Evolutionary conservation across 2,329 filamentous ascomycete genomes (phyloP).

Genomic region (Xylariomycetidae sp.): DNA sequence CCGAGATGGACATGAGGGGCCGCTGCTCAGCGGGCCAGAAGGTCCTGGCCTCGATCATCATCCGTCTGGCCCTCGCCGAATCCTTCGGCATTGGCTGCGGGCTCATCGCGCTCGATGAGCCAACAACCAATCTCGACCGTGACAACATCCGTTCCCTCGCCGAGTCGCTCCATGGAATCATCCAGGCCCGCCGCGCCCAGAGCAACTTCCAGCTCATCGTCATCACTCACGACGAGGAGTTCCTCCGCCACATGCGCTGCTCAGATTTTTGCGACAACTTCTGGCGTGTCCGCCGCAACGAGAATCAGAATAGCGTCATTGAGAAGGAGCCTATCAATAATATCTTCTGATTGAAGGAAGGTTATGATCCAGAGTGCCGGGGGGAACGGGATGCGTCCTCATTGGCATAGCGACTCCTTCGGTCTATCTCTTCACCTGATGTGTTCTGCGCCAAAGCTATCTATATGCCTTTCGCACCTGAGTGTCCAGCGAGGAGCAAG

Average conservation of each 20-base stretch:
- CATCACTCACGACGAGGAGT: conserved; percentile 98
- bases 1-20: conserved; percentile 99
- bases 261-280: conserved; percentile 91
- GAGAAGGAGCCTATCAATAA: conserved; percentile 60
- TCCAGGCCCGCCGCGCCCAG: conserved; percentile 76
- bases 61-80: conserved; percentile 90
- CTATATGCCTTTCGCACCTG: too few relatives aligned
- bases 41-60: conserved; percentile 94
- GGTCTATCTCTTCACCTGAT: too few relatives aligned
- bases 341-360: conserved; percentile 36
- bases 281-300: conserved; percentile 78
- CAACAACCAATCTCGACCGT: conserved; percentile 91
- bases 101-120: conserved; percentile 93
- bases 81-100: conserved; percentile 96
- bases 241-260: conserved; percentile 88
- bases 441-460: too few relatives aligned
- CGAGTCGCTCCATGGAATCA: conserved; percentile 79
- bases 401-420: too few relatives aligned
- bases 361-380: too few relatives aligned
- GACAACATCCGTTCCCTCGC: conserved; percentile 93
- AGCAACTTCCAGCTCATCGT: conserved; percentile 97
- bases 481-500: too few relatives aligned
- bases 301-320: conserved; percentile 84
- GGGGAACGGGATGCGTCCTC: too few relatives aligned
- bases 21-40: conserved; percentile 96